These are phyloP conservation scores for Puccinia triticina DNA, from an alignment of 1,284 basidiomycete species.

Conservation along the genomic window DNA sequence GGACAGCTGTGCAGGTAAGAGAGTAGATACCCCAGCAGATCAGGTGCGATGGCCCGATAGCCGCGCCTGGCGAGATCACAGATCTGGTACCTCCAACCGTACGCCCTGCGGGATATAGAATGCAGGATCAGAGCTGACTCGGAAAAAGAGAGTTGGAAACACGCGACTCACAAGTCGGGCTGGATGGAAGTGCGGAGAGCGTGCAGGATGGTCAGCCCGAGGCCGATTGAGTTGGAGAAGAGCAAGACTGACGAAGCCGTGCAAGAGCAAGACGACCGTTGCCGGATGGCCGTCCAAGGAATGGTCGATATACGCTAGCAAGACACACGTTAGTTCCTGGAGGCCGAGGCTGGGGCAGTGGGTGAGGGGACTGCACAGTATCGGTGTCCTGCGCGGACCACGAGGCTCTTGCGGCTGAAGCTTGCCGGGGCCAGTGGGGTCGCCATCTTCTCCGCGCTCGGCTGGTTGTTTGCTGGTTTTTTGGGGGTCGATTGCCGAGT, in stretches of 20 bases:
- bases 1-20: no score
- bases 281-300: neutral
- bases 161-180: constrained; percentile 49
- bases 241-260: constrained; percentile 1
- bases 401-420: constrained; percentile 10
- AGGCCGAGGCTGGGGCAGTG: no score
- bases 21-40: constrained; percentile 14
- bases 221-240: neutral
- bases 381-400: neutral
- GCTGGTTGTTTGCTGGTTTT: neutral
- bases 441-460: no score
- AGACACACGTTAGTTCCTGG: neutral
- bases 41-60: constrained; percentile 38
- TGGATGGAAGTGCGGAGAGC: neutral
- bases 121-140: neutral
- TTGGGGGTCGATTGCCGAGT: no score
- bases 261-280: constrained; percentile 10
- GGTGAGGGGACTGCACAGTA: neutral
- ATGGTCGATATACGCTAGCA: constrained; percentile 10
- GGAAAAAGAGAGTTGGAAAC: neutral
- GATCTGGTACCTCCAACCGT: constrained; percentile 46
- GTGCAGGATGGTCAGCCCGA: no score
- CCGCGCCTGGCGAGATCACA: constrained; percentile 24
- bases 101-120: neutral
- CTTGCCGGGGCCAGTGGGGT: constrained; percentile 3